Percentiles rank a stretch among this genome's conserved stretches.
These are phyloP conservation scores for Vigna mungo DNA, from an alignment of 306 rosid species.

Conservation along the genomic window DNA sequence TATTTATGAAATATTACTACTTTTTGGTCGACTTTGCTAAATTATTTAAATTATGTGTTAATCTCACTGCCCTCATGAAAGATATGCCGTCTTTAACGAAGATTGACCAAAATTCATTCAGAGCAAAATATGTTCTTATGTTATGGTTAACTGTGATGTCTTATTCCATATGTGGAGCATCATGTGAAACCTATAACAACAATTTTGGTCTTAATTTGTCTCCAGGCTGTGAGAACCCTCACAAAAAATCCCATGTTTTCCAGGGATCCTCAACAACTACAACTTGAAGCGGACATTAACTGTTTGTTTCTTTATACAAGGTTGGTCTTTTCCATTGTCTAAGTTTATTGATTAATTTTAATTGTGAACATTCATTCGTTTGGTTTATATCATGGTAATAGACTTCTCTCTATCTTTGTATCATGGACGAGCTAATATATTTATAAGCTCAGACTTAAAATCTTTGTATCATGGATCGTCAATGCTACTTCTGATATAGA, in stretches of 20 bases:
- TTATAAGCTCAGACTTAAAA: slow-evolving; percentile 3
- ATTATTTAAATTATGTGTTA: slow-evolving; percentile 9
- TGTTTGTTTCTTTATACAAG: slow-evolving; percentile 87
- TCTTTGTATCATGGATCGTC: neutral
- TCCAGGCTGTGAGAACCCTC: slow-evolving; percentile 72
- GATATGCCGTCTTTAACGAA: slow-evolving; percentile 4
- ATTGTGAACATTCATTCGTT: neutral
- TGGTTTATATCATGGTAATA: slow-evolving; percentile 3
- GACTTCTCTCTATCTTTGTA: slow-evolving; percentile 3
- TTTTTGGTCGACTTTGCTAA: neutral
- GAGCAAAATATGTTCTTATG: neutral
- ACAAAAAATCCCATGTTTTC: slow-evolving; percentile 73
- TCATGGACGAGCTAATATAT: neutral
- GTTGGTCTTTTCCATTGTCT: slow-evolving; percentile 46
- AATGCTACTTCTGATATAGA: neutral
- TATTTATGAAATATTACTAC: slow-evolving; percentile 2
- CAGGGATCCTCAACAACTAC: slow-evolving; percentile 73
- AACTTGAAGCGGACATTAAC: slow-evolving; percentile 78
- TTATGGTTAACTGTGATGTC: neutral
- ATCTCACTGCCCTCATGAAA: neutral
- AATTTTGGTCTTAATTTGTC: slow-evolving; percentile 29
- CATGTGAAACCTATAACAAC: slow-evolving; percentile 17
- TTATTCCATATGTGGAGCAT: slow-evolving; percentile 4
- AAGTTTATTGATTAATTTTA: slow-evolving; percentile 7
- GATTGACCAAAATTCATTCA: neutral